Percentiles rank a stretch among this genome's conserved stretches.
These are phyloP conservation scores for Sclerotiophoma versabilis DNA, from an alignment of 2,329 filamentous ascomycete genomes.

Conservation along the genomic window DNA sequence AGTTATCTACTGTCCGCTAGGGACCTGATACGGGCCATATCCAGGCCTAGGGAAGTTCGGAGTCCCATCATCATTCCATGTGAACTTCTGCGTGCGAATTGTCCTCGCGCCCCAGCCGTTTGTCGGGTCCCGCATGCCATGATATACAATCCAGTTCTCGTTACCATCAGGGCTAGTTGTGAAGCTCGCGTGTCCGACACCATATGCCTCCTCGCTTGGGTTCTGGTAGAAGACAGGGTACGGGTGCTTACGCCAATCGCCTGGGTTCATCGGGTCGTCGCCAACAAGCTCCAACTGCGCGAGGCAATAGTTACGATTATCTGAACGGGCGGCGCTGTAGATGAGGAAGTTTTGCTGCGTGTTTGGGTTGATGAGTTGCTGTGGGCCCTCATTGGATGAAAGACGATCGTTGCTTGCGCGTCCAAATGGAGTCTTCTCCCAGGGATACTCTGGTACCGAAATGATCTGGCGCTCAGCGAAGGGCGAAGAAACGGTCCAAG, in stretches of 20 bases:
- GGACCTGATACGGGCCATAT: conserved; percentile 55
- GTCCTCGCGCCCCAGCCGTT: conserved; percentile 57
- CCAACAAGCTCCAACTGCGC: conserved; percentile 59
- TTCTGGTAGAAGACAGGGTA: conserved; percentile 59
- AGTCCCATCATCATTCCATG: conserved; percentile 57
- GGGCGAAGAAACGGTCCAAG: conserved; percentile 56
- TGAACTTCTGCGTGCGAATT: conserved; percentile 59
- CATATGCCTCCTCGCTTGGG: conserved; percentile 53
- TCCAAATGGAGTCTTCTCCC: conserved; percentile 61
- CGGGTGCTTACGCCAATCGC: conserved; percentile 58
- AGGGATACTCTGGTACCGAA: conserved; percentile 56
- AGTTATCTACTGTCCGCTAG: conserved; percentile 35
- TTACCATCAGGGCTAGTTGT: conserved; percentile 56
- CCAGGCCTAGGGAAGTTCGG: conserved; percentile 58
- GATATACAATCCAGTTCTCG: conserved; percentile 62
- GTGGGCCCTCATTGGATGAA: conserved; percentile 59
- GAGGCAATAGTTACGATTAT: conserved; percentile 62
- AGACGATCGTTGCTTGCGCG: conserved; percentile 56
- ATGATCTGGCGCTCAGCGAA: conserved; percentile 58
- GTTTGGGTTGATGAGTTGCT: conserved; percentile 57
- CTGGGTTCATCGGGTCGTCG: conserved; percentile 57
- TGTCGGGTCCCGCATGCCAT: conserved; percentile 58
- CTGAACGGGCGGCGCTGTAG: conserved; percentile 58
- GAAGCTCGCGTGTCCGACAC: conserved; percentile 61
- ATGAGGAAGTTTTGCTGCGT: conserved; percentile 59